Base-by-base conservation (phyloP, 148 eudicot species). In the Nyssa sinensis region DNA sequence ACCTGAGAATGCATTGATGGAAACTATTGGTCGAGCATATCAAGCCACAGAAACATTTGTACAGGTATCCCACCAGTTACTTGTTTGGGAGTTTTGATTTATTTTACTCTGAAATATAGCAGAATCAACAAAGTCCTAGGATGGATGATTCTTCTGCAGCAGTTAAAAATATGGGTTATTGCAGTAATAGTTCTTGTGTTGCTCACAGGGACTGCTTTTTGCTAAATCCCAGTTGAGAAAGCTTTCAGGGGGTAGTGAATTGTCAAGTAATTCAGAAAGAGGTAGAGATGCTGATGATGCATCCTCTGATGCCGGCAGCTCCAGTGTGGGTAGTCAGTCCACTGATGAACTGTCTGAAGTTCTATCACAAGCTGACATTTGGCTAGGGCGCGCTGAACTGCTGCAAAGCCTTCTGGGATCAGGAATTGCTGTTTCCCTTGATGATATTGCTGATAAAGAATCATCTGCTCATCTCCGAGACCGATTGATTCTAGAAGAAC, bases 31-130 rank as follows among this genome's bases (percentile, higher is more conserved):
- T 27, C 87, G 90, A 78, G 99, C 97, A 75, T 91, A 91, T 86
- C 97, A 86, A 78, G 99, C 98, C 32, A 96, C 97, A 62, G 99
- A 96, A 79, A 86, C 98, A 79, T 91, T 93, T 85, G 99, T 96
- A 53, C 93, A 96, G 99, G 99, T 91, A 73, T 57, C 13, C n/a
- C 3, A 27, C 16, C 59, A 55, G 24, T 75, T 27, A 51, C 13
- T 21, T 49, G n/a, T 39, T 68, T 47, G 60, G 44, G 17, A 47
- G 5, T 3, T 11, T 7, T 17, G 57, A 14, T 17, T 3, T n/a
- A 21, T 55, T 8, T 12, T 55, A 24, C 59, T 19, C 2, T 44
- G 19, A n/a, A 2, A 55, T 55, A 55, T 21, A 19, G 6, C 59
- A 55, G 6, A 21, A 2, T 5, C 19, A 55, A 19, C 59, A 19